Percentiles rank a stretch among this genome's conserved stretches.
phyloP scores from a whole-genome alignment of 306 rosid genomes.

The Chamaecrista fasciculata region DNA sequence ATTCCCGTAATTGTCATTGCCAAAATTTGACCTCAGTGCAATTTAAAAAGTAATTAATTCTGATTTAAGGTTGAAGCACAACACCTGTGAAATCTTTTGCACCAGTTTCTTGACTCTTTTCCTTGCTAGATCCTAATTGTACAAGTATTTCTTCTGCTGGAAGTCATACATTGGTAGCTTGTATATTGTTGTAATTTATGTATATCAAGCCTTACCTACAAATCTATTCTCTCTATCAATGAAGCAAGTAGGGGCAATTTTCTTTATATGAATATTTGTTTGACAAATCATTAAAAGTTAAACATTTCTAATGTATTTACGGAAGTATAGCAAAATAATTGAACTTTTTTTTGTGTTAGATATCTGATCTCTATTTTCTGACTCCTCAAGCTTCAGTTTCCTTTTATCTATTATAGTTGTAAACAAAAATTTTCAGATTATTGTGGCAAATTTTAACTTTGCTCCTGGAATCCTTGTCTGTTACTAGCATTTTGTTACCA shows the following conservation, averaged over 20 bases:
- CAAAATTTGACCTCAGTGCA: conserved; percentile 1
- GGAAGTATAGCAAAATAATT: not conserved
- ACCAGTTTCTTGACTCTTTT: not conserved
- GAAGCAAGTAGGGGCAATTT: not conserved
- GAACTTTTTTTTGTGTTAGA: conserved; percentile 14
- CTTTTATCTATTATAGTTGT: not conserved
- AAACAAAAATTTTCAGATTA: not conserved
- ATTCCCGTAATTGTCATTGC: not conserved
- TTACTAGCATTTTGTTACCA: not conserved
- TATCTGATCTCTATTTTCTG: not conserved
- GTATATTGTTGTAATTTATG: conserved; percentile 10
- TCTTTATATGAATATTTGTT: not conserved
- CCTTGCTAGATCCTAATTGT: not conserved
- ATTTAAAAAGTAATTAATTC: not conserved
- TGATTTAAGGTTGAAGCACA: not conserved
- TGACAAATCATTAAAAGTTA: conserved; percentile 11
- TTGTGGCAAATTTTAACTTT: not conserved
- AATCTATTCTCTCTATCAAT: conserved; percentile 2
- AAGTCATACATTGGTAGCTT: not conserved
- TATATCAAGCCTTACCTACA: conserved; percentile 4
- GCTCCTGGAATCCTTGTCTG: conserved; percentile 22
- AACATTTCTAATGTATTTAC: not conserved
- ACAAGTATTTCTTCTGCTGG: not conserved
- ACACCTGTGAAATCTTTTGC: not conserved
- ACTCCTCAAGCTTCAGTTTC: not conserved